Conservation (phyloP, 1,139 yeast genomes). For the Candida mesenterica region DNA sequence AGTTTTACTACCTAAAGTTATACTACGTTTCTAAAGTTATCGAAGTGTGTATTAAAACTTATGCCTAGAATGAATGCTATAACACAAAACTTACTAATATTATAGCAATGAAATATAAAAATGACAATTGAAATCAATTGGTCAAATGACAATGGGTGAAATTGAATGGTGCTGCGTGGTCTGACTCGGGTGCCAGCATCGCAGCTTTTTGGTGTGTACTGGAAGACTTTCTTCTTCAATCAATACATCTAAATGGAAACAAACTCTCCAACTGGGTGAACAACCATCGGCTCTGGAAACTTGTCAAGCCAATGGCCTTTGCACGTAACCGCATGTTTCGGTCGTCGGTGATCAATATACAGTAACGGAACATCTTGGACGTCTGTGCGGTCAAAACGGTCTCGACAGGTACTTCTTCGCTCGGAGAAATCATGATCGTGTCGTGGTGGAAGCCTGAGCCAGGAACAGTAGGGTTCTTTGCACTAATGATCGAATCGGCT, state of each 20-base stretch:
- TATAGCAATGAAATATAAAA: neutral
- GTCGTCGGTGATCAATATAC: conserved; percentile 70
- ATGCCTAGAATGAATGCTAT: conserved; percentile 2
- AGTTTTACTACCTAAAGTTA: no score
- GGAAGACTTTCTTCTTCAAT: no score
- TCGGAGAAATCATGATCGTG: conserved; percentile 9
- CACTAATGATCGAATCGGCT: conserved; percentile 21
- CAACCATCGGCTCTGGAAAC: conserved; percentile 62
- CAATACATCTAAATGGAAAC: conserved; percentile 41
- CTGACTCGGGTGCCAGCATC: no score
- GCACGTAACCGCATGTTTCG: conserved; percentile 69
- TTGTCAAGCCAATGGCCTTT: conserved; percentile 54
- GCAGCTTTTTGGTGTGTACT: no score
- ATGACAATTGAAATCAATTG: neutral
- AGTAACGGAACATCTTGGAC: conserved; percentile 50
- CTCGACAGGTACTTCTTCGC: conserved; percentile 5
- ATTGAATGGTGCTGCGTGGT: no score
- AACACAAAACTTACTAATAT: neutral
- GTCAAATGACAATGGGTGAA: neutral
- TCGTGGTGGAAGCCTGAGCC: neutral
- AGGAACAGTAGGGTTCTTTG: neutral
- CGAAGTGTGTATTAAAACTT: conserved; percentile 2
- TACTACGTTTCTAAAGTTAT: neutral
- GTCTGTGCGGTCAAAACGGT: conserved; percentile 29
- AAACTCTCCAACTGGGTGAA: conserved; percentile 50